Conservation (phyloP, 2,329 filamentous ascomycete genomes). For the Diaporthe aspalathi region DNA sequence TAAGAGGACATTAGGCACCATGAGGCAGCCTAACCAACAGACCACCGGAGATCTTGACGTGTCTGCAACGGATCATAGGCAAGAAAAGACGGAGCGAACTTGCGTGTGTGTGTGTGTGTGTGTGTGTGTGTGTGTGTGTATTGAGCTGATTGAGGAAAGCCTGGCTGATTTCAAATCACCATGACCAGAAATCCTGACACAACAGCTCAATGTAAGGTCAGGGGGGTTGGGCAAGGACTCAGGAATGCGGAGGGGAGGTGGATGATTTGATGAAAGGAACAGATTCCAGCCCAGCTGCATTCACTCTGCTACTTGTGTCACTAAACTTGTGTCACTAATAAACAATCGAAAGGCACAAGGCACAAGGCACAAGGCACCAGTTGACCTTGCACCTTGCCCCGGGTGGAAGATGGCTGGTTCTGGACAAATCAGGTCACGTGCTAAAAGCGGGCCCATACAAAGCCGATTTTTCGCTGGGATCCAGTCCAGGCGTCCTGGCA, state of each 20-base stretch:
- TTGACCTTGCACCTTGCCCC: no score
- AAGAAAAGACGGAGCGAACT: not conserved
- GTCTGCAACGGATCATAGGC: not conserved
- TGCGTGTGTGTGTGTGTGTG: no score
- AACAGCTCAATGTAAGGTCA: not conserved
- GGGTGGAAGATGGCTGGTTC: slow-evolving; percentile 14
- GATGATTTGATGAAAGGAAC: not conserved
- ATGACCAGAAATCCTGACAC: not conserved
- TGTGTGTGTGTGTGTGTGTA: no score
- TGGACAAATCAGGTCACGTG: slow-evolving; percentile 28
- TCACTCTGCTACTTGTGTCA: not conserved
- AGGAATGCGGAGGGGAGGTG: not conserved
- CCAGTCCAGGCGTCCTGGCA: slow-evolving; percentile 45
- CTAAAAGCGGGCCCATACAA: slow-evolving; percentile 4
- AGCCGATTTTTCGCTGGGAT: slow-evolving; percentile 54
- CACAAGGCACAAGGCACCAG: no score
- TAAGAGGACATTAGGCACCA: slow-evolving; percentile 5
- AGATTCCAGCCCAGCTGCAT: not conserved
- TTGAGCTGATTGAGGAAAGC: not conserved
- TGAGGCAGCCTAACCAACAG: slow-evolving; percentile 22
- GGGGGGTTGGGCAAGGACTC: not conserved
- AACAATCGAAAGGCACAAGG: no score
- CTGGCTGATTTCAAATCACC: slow-evolving; percentile 1
- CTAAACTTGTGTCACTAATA: not conserved
- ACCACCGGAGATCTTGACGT: not conserved